phyloP scores from a whole-genome alignment of 2,329 filamentous ascomycete species.

The Albifimbria verrucaria region DNA sequence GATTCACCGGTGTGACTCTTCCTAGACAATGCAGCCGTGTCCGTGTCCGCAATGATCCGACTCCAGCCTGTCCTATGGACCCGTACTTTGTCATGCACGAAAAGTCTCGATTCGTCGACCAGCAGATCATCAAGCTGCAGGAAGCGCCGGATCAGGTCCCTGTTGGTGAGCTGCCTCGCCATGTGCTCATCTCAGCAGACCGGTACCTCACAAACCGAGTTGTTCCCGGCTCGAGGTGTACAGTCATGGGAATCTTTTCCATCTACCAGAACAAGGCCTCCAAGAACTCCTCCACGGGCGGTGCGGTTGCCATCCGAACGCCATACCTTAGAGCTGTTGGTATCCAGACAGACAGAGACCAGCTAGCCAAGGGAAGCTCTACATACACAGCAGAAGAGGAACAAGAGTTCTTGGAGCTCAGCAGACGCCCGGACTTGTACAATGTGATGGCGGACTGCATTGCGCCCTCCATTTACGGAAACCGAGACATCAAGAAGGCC shows the following conservation, averaged over 20 bases:
- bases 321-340: conserved; percentile 92
- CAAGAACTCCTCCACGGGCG: conserved; percentile 69
- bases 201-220: conserved; percentile 93
- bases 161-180: conserved; percentile 89
- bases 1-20: conserved; percentile 83
- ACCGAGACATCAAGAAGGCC: conserved; percentile 93
- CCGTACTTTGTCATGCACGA: conserved; percentile 96
- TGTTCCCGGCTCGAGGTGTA: conserved; percentile 90
- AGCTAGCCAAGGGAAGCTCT: conserved; percentile 79
- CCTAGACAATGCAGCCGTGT: conserved; percentile 71
- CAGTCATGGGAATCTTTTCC: conserved; percentile 94
- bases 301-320: conserved; percentile 90
- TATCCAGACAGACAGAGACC: conserved; percentile 85
- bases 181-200: conserved; percentile 95
- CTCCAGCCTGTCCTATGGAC: conserved; percentile 81
- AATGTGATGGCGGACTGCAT: conserved; percentile 87
- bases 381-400: conserved; percentile 94
- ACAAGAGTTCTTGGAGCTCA: conserved; percentile 91
- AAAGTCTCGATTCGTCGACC: conserved; percentile 90
- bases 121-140: conserved; percentile 96
- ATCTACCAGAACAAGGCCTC: conserved; percentile 93
- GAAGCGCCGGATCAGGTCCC: conserved; percentile 97
- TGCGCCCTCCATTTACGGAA: conserved; percentile 96
- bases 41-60: conserved; percentile 61
- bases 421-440: conserved; percentile 88